Evolutionary conservation across 345 rosid species (phyloP).

Genomic region (Euphorbia tirucalli): DNA sequence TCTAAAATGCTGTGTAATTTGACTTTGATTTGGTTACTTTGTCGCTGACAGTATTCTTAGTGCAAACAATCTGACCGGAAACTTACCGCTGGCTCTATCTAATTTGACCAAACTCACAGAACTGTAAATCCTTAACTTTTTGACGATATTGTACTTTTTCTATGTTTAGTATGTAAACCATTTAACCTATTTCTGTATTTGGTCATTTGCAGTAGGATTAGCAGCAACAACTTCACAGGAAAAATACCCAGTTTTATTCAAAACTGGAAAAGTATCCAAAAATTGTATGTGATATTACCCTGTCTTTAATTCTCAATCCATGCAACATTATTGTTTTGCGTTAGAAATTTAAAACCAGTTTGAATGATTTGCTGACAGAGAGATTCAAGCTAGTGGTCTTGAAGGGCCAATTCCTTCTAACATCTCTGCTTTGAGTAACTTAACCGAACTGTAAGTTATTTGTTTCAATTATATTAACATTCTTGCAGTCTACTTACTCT

Average conservation of each 20-base stretch:
- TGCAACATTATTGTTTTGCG: not conserved
- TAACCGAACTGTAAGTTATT: too few species aligned
- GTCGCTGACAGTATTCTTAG: conserved; percentile 17
- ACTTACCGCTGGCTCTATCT: conserved; percentile 7
- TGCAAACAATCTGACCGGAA: conserved; percentile 24
- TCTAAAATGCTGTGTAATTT: not conserved
- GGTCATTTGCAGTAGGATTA: conserved; percentile 20
- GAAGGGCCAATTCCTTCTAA: too few species aligned
- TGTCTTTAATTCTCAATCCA: not conserved
- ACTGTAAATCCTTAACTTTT: conserved; percentile 8
- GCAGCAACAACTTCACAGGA: conserved; percentile 22
- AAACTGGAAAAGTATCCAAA: conserved; percentile 16
- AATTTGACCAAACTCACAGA: conserved; percentile 11
- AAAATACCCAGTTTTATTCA: conserved; percentile 11
- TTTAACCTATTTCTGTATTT: not conserved
- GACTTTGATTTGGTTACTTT: not conserved
- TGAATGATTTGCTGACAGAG: conserved; percentile 13
- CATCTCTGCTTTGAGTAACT: too few species aligned
- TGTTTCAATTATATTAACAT: too few species aligned
- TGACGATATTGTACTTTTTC: not conserved
- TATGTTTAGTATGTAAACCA: not conserved
- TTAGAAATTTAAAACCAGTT: not conserved
- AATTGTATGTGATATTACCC: not conserved
- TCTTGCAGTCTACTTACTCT: too few species aligned
- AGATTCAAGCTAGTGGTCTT: conserved; percentile 22